Base-by-base conservation (phyloP, 306 rosid species). In the Malus sylvestris region DNA sequence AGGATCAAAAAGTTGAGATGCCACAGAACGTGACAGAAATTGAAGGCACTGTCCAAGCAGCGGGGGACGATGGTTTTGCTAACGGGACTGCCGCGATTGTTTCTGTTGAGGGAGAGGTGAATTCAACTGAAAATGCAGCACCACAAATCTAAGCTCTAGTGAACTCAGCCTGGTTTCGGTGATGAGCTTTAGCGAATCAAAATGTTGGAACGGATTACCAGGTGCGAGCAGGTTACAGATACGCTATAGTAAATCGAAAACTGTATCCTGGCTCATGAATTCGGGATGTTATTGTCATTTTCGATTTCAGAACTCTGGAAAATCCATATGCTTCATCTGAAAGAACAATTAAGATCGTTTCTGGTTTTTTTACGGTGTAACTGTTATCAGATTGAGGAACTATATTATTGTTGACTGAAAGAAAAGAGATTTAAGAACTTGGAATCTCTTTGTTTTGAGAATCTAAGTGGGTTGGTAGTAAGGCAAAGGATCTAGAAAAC, bases 21-120 rank as follows among this genome's bases (percentile, higher is more conserved):
- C 82, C 67, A 72, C 83, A 63, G 66, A 79, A 52, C 58, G 32
- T 55, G 18, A 77, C n/a, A 18, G 80, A 87, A 78, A 72, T 74
- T 69, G 70, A 78, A 76, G 74, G 65, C 69, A 57, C 68, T 35
- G 33, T 16, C 14, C 79, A 64, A 71, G 86, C 79, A 10, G 52
- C 77, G 10, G 69, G 27, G 23, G 44, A 46, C 22, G 76, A 27
- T 29, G 73, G 40, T 58, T 70, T 38, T 19, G 71, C 64, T 42
- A 70, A 51, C 49, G 78, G 78, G 18, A 67, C 58, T 32, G 53
- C 70, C 70, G 52, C 27, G 75, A 57, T 75, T 60, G 87, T 75
- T 82, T 79, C 78, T 70, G 81, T 63, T 35, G 78, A 46, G 20
- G 68, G 51, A 49, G 81, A 52, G 73, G 68, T 38, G n/a, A 64